phyloP scores from a whole-genome alignment of 2,329 filamentous ascomycete genomes.

The Leptosphaerulina australis region DNA sequence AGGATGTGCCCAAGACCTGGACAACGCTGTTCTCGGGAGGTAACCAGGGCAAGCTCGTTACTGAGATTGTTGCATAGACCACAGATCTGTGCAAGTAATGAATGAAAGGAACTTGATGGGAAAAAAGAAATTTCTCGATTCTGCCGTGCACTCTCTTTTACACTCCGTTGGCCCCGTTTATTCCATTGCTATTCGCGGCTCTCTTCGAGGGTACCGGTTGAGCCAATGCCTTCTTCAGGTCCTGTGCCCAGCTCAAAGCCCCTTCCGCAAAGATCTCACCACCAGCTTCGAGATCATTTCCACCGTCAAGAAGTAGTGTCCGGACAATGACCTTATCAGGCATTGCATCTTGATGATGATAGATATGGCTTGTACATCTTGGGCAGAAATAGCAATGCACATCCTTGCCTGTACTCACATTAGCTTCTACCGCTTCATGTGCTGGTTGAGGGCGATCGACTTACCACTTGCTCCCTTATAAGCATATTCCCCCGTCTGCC shows the following conservation, averaged over 20 bases:
- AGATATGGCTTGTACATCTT: constrained; percentile 50
- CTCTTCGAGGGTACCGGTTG: not conserved
- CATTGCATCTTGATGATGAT: constrained; percentile 50
- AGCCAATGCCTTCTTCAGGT: constrained; percentile 27
- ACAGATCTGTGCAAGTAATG: not conserved
- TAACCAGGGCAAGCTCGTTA: constrained; percentile 57
- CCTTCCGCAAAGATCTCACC: constrained; percentile 50
- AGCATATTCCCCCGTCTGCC: constrained; percentile 35
- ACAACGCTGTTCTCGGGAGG: constrained; percentile 55
- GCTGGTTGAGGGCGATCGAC: too few species aligned
- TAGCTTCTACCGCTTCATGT: too few species aligned
- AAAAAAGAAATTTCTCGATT: not conserved
- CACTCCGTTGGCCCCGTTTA: not conserved
- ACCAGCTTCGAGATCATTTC: constrained; percentile 41
- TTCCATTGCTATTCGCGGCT: not conserved
- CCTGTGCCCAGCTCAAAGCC: constrained; percentile 42
- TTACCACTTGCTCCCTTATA: constrained; percentile 44
- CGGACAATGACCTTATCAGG: constrained; percentile 50
- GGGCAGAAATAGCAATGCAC: constrained; percentile 49
- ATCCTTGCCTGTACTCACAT: too few species aligned
- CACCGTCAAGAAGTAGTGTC: constrained; percentile 48
- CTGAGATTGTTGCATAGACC: constrained; percentile 34
- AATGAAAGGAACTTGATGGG: not conserved
- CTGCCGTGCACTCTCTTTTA: not conserved
- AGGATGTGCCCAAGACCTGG: constrained; percentile 59